A percentile compares a stretch with the other conserved stretches of the same genome.
Evolutionary conservation across 208 protist species (phyloP).

Genomic region (Lotmaria passim): DNA sequence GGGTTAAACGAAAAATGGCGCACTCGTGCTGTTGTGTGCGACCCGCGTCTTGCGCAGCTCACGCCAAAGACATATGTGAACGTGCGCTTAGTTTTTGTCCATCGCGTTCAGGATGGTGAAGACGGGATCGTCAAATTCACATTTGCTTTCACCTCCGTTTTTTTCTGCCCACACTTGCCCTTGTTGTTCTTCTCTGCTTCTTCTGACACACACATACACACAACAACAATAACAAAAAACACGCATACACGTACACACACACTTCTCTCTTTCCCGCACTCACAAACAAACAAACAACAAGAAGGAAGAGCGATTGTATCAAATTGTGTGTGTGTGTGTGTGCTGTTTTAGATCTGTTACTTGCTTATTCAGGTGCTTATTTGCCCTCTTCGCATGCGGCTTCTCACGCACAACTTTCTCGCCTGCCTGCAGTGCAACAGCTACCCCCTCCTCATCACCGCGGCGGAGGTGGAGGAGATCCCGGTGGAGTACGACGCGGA

Average conservation of each 20-base stretch:
- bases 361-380: too few relatives aligned
- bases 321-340: too few relatives aligned
- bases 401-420: slow-evolving; percentile 90
- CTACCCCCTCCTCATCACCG: slow-evolving; percentile 66
- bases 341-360: too few relatives aligned
- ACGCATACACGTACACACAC: not conserved
- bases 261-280: too few relatives aligned
- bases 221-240: not conserved
- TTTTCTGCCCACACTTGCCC: slow-evolving; percentile 7
- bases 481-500: slow-evolving; percentile 72
- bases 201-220: slow-evolving; percentile 15
- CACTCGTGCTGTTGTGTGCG: too few relatives aligned
- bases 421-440: slow-evolving; percentile 83
- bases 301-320: too few relatives aligned
- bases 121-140: too few relatives aligned
- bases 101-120: too few relatives aligned
- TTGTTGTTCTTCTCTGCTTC: slow-evolving; percentile 14
- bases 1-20: too few relatives aligned
- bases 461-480: slow-evolving; percentile 55
- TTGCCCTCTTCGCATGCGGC: slow-evolving; percentile 52
- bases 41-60: too few relatives aligned
- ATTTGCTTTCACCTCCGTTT: slow-evolving; percentile 16
- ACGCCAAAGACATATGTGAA: too few relatives aligned
- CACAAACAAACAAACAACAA: not conserved
- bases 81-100: too few relatives aligned